phyloP scores from a whole-genome alignment of 2,329 filamentous ascomycete species.

The Fusarium anguioides region DNA sequence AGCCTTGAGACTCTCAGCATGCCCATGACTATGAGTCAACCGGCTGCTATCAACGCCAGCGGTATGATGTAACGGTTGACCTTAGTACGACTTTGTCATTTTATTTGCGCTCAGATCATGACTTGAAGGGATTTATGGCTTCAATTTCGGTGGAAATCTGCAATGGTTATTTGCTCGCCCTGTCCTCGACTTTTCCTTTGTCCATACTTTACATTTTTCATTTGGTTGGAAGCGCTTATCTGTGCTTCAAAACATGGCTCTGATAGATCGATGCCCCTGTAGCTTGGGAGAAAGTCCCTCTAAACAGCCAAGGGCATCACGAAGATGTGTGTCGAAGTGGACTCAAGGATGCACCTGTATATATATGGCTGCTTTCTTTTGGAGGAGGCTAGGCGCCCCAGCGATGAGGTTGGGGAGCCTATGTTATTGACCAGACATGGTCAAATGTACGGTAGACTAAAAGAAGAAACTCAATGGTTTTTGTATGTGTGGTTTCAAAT shows the following conservation, averaged over 20 bases:
- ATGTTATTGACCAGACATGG: conserved; percentile 19
- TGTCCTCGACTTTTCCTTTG: conserved; percentile 41
- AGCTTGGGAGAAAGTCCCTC: conserved; percentile 18
- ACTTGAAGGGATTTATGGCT: conserved; percentile 46
- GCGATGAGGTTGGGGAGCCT: conserved; percentile 29
- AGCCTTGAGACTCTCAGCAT: conserved; percentile 71
- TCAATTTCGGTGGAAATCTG: conserved; percentile 40
- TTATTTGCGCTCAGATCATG: conserved; percentile 45
- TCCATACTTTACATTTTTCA: conserved; percentile 40
- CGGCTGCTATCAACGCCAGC: conserved; percentile 58
- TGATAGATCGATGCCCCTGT: conserved; percentile 42
- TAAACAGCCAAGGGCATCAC: conserved; percentile 18
- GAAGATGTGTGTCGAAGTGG: conserved; percentile 21
- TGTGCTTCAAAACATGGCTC: conserved; percentile 44
- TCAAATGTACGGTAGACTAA: conserved; percentile 27
- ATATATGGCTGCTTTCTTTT: conserved; percentile 46
- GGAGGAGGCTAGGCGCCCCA: conserved; percentile 16
- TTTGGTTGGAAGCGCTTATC: conserved; percentile 41
- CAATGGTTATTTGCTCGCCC: conserved; percentile 35
- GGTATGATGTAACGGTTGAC: conserved; percentile 56
- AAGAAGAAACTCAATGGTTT: conserved; percentile 31
- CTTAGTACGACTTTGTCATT: conserved; percentile 41
- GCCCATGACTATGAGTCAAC: conserved; percentile 72
- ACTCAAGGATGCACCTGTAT: conserved; percentile 45
- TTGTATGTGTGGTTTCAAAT: conserved; percentile 6